Base-by-base conservation (phyloP, 768 basidiomycete genomes). In the Obba rivulosa region DNA sequence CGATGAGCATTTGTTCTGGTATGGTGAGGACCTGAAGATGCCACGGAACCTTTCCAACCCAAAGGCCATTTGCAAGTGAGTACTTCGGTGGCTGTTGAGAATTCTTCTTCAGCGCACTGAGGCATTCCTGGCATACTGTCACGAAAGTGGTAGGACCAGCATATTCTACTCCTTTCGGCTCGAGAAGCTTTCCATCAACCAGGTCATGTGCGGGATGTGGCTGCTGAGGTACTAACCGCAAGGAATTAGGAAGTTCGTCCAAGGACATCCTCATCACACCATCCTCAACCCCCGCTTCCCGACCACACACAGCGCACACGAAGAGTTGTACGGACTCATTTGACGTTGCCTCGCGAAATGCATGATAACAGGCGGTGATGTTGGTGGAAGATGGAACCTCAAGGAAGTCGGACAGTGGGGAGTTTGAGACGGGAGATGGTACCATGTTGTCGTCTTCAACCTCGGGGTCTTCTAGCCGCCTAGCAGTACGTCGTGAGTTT, bases 1-100 rank as follows among this genome's bases (percentile, higher is more conserved):
- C 53, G 8, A 75, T 58, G 0, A 75, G 59, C 5, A 72, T 48
- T 43, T 66, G 67, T 50, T 75, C 71, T 0, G 69, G 57, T 17
- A 73, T 43, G 0, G 70, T 69, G 2, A 75, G 50, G 2, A 37
- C 20, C 13, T 56, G 23, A 0, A 72, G 51, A 22, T 64, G 51
- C 34, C 43, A 52, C 0, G 71, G 72, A 4, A 65, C 44, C 0
- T 50, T 7, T 7, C 72, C 72, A n/a, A 72, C 61, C 72, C 71
- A 75, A 28, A 74, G 38, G 7, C 61, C 55, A 45, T 73, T 75
- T 10, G 68, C 62, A 1, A 66, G 53, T 1, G 64, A 35, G 41
- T 37, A 48, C 14, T 11, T 14, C 2, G 46, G 51, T 4, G 46
- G 51, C 14, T 3, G 3, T 20, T 7, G 4, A n/a, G 37, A 8